Evolutionary conservation across 805 yeast genomes (phyloP), one percentile per base, ranked within the genome.

Genomic region (Wickerhamiella azymoides): DNA sequence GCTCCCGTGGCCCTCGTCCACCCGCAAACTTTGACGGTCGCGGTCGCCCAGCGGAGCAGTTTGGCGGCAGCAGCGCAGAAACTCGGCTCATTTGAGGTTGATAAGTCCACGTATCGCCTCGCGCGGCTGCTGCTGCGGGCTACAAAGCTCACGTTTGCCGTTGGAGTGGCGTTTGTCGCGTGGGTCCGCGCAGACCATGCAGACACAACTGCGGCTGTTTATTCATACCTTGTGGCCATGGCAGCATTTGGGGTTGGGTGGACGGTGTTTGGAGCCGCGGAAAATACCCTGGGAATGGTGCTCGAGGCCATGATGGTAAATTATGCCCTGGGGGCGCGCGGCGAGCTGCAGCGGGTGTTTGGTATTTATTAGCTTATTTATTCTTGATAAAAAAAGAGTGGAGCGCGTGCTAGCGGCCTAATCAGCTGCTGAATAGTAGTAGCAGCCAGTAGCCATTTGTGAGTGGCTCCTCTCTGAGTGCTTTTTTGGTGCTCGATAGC

Each of bases 191-290:
- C 67, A 2, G 67, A 67, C 27, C 53, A 56, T 32, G 50, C 54
- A 16, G 56, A 55, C 28, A 56, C 58, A 19, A 57, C 54, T 10
- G 64, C 67, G 24, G 56, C 64, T 39, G 55, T 61, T 6, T 66
- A 65, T 44, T 69, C 68, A 5, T 67, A 65, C 44, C 50, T 63
- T 2, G 62, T 67, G 10, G 71, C 68, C 2, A 48, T 67, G 9
- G 49, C 66, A 9, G 66, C 66, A 3, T 63, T 62, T 19, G 58
- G 62, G 40, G 58, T 65, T 10, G 70, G 69, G 11, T 67, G 69
- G 69, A 62, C 65, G 14, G 60, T 67, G 6, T 58, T 66, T 18
- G 71, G 71, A 5, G 63, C 68, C 7, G 63, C 68, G 9, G 71
- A 67, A 47, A 67, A 67, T 13, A 60, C 63, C 11, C 54, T 67